Evolutionary conservation across 73 alveolate genomes (phyloP).

Genomic region (Paramecium caudatum): DNA sequence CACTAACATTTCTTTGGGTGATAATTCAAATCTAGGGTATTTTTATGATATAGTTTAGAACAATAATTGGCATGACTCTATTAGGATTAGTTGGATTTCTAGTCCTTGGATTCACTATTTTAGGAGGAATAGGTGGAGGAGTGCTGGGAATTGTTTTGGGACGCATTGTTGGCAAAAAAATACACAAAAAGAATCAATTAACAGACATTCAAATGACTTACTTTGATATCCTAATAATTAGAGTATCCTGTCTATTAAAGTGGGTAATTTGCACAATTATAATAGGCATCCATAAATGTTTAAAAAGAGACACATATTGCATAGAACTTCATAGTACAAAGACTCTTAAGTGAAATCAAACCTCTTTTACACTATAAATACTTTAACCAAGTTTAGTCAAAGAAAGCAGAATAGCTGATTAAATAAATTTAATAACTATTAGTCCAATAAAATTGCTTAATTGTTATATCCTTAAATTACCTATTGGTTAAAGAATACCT

Average conservation of each 20-base stretch:
- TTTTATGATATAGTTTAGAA: neutral
- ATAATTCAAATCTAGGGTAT: constrained; percentile 41
- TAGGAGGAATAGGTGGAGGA: constrained; percentile 57
- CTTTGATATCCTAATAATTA: constrained; percentile 14
- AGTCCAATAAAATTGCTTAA: too few relatives aligned
- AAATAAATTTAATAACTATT: too few relatives aligned
- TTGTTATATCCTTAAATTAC: too few relatives aligned
- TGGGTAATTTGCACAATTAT: constrained; percentile 3
- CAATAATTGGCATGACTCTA: constrained; percentile 49
- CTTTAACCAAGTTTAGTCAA: too few relatives aligned
- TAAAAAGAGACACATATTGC: neutral
- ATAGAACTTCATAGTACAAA: neutral
- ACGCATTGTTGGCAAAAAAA: neutral
- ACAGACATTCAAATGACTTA: constrained; percentile 19
- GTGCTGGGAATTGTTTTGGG: constrained; percentile 4
- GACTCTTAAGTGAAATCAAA: constrained; percentile 38
- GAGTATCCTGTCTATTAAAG: neutral
- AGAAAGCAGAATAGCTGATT: too few relatives aligned
- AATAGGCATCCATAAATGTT: neutral
- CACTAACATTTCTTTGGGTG: constrained; percentile 3
- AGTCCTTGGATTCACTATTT: constrained; percentile 23
- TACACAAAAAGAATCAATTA: neutral
- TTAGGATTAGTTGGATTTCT: constrained; percentile 35
- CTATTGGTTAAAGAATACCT: constrained; percentile 37
- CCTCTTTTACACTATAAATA: constrained; percentile 22